These are phyloP conservation scores for Dothistroma pini DNA, from an alignment of 2,329 filamentous ascomycete genomes.

Conservation along the genomic window DNA sequence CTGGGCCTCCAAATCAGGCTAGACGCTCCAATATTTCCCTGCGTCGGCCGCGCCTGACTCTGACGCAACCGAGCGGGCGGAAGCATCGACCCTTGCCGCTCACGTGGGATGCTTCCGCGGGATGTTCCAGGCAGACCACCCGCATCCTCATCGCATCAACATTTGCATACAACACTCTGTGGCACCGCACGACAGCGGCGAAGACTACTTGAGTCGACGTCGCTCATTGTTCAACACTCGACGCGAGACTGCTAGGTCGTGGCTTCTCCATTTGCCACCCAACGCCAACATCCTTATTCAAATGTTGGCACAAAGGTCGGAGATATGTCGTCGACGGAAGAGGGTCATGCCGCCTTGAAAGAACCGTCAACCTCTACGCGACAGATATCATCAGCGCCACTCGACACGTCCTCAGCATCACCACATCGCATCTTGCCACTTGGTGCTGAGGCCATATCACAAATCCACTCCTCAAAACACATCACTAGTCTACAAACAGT, in stretches of 20 bases:
- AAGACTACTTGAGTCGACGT: background rate
- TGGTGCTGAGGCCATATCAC: conserved; percentile 41
- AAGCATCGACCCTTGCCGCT: background rate
- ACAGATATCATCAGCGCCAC: conserved; percentile 4
- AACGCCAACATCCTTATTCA: conserved; percentile 8
- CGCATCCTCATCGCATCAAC: background rate
- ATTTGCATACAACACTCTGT: background rate
- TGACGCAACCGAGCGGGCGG: background rate
- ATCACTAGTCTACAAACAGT: conserved; percentile 72
- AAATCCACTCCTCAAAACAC: conserved; percentile 79
- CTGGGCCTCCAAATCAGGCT: background rate
- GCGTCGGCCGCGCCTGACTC: background rate
- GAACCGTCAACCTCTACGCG: background rate
- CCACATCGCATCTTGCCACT: conserved; percentile 28
- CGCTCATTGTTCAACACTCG: background rate
- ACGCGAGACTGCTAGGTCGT: background rate
- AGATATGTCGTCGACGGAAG: conserved; percentile 9
- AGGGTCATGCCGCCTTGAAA: conserved; percentile 42
- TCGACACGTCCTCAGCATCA: background rate
- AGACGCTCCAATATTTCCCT: background rate
- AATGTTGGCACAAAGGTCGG: conserved; percentile 10
- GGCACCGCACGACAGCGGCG: too few relatives aligned
- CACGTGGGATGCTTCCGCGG: background rate
- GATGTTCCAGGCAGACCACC: background rate
- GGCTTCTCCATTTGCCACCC: conserved; percentile 10